A percentile compares a stretch with the other conserved stretches of the same genome.
Conservation (phyloP, 2,329 filamentous ascomycete species). For the Colletotrichum sp. region DNA sequence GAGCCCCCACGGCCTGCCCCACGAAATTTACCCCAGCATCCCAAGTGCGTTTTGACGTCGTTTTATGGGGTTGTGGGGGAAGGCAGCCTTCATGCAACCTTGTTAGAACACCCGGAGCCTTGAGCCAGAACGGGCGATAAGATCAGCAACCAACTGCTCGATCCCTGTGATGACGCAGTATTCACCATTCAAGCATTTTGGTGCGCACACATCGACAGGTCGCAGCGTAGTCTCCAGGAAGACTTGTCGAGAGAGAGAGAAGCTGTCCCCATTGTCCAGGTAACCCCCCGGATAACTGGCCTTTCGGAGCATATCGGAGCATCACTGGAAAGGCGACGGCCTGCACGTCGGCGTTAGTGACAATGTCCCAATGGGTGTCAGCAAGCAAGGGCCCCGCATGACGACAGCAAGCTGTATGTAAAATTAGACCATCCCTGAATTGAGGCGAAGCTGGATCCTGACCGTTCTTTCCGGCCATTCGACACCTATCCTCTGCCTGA, state of each 20-base stretch:
- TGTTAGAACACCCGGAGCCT: constrained; percentile 7
- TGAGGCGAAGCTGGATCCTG: constrained; percentile 11
- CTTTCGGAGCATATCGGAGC: background rate
- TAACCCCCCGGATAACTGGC: background rate
- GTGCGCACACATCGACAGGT: background rate
- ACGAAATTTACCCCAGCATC: constrained; percentile 13
- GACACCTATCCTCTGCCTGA: background rate
- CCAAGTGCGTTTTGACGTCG: constrained; percentile 16
- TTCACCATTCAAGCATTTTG: background rate
- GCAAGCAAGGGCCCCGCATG: constrained; percentile 1
- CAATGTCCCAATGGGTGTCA: background rate
- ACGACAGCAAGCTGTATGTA: background rate
- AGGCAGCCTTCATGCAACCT: constrained; percentile 18
- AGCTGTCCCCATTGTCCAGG: background rate
- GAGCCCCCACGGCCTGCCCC: constrained; percentile 18
- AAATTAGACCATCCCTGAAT: constrained; percentile 8
- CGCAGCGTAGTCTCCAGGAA: background rate
- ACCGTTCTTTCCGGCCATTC: background rate
- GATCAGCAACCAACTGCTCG: background rate
- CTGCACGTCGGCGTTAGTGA: background rate
- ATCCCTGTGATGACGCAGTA: constrained; percentile 3
- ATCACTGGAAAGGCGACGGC: background rate
- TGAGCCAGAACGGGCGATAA: background rate
- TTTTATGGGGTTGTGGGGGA: constrained; percentile 23
- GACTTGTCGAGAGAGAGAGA: background rate